Percentiles rank a stretch among this genome's conserved stretches.
Evolutionary conservation across 768 basidiomycete species (phyloP).

Genomic region (Rhizopogon vesiculosus): DNA sequence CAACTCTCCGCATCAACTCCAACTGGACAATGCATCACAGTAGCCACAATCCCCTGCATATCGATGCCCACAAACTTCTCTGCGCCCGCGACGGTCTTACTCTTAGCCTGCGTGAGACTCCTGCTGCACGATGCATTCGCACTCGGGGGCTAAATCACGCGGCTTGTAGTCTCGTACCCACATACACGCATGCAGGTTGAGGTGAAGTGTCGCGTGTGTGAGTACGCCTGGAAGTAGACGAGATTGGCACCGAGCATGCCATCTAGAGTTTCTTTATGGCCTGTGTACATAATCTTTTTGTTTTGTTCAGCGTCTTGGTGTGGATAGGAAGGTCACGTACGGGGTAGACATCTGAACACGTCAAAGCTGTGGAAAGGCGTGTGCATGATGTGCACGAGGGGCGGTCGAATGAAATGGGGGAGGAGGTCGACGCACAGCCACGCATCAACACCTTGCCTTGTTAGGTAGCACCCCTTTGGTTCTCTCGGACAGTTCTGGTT

Average conservation of each 20-base stretch:
- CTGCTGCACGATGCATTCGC: not conserved
- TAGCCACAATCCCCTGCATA: conserved; percentile 77
- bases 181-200: conserved; percentile 92
- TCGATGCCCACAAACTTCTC: conserved; percentile 54
- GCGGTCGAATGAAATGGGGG: too few species aligned
- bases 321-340: conserved; percentile 38
- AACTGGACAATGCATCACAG: conserved; percentile 89
- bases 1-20: conserved; percentile 92
- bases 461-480: too few species aligned
- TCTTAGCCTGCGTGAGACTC: conserved; percentile 5
- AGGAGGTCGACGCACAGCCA: too few species aligned
- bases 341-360: conserved; percentile 89
- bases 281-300: too few species aligned
- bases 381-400: conserved; percentile 56
- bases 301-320: not conserved
- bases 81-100: conserved; percentile 2
- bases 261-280: conserved; percentile 58
- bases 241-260: too few species aligned
- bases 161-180: conserved; percentile 76
- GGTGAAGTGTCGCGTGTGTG: too few species aligned
- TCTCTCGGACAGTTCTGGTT: too few species aligned
- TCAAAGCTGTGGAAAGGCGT: conserved; percentile 98
- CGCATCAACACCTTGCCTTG: too few species aligned
- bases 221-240: too few species aligned
- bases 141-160: conserved; percentile 1